A percentile compares a stretch with the other conserved stretches of the same genome.
Conservation (phyloP, 768 basidiomycete species). For the Phanerochaete sordida region DNA sequence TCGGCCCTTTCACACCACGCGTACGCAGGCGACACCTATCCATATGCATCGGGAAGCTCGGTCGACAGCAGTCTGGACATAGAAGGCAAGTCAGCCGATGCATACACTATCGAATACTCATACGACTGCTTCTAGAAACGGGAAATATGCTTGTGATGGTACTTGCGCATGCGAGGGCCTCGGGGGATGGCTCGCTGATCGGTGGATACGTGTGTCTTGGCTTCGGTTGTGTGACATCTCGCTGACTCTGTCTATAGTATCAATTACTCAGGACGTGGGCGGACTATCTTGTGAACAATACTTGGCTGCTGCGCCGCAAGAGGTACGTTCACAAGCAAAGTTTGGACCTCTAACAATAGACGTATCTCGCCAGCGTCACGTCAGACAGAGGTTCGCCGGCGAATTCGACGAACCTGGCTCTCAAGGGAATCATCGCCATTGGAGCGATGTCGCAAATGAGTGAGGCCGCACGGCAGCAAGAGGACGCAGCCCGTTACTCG, state of each 20-base stretch:
- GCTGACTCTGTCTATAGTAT: constrained; percentile 13
- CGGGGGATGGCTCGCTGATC: constrained; percentile 27
- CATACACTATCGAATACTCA: not conserved
- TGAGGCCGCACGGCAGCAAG: constrained; percentile 15
- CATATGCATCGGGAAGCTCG: constrained; percentile 7
- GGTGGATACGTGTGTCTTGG: constrained; percentile 14
- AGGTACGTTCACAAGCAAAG: not conserved
- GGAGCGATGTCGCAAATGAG: constrained; percentile 59
- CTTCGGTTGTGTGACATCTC: too few relatives aligned
- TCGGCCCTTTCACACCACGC: not conserved
- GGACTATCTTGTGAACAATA: constrained; percentile 20
- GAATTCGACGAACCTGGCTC: constrained; percentile 67
- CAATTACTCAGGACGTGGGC: constrained; percentile 20
- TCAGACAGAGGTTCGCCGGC: constrained; percentile 1
- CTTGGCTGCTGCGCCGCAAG: constrained; percentile 3
- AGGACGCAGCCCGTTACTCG: constrained; percentile 20
- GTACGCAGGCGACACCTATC: constrained; percentile 8
- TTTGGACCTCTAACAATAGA: not conserved
- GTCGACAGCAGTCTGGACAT: not conserved
- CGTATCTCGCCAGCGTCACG: not conserved
- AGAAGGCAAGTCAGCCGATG: constrained; percentile 1
- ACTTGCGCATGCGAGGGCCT: constrained; percentile 25
- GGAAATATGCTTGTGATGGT: constrained; percentile 34
- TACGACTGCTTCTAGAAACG: constrained; percentile 19
- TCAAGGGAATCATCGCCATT: constrained; percentile 70